These are phyloP conservation scores for Westerdykella aurantiaca DNA, from an alignment of 2,329 filamentous ascomycete species.

Conservation along the genomic window DNA sequence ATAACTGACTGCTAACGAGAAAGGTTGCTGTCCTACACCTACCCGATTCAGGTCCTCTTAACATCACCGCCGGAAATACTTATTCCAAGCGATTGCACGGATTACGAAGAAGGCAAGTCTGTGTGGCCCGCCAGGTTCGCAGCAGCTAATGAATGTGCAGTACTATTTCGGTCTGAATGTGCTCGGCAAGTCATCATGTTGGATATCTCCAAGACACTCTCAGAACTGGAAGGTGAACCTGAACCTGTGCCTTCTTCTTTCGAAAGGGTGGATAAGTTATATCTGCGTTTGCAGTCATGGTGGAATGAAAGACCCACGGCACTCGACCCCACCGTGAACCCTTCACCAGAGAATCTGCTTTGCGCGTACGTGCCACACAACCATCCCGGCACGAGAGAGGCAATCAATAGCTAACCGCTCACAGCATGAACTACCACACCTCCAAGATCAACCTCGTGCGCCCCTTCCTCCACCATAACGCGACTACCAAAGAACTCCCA, in stretches of 20 bases:
- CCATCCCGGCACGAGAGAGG: background rate
- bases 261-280: constrained; percentile 17
- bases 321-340: constrained; percentile 15
- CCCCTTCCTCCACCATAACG: constrained; percentile 13
- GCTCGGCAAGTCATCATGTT: constrained; percentile 20
- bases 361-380: constrained; percentile 17
- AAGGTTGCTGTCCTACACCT: constrained; percentile 26
- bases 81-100: constrained; percentile 17
- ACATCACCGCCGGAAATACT: constrained; percentile 17
- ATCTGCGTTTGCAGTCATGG: constrained; percentile 19
- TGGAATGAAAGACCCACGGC: constrained; percentile 13
- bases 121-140: background rate
- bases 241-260: constrained; percentile 8
- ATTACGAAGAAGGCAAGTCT: constrained; percentile 16
- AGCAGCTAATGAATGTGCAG: constrained; percentile 8
- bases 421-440: constrained; percentile 24
- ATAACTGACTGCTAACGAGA: constrained; percentile 3
- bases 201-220: constrained; percentile 15
- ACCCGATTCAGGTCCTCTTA: constrained; percentile 18
- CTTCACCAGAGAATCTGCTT: constrained; percentile 22
- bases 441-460: constrained; percentile 22
- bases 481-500: constrained; percentile 7
- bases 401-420: constrained; percentile 6
- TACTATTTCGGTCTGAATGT: constrained; percentile 24
- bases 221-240: constrained; percentile 5